Conservation (phyloP, 2,329 filamentous ascomycete genomes). For the Aspergillus pseudoglaucus region DNA sequence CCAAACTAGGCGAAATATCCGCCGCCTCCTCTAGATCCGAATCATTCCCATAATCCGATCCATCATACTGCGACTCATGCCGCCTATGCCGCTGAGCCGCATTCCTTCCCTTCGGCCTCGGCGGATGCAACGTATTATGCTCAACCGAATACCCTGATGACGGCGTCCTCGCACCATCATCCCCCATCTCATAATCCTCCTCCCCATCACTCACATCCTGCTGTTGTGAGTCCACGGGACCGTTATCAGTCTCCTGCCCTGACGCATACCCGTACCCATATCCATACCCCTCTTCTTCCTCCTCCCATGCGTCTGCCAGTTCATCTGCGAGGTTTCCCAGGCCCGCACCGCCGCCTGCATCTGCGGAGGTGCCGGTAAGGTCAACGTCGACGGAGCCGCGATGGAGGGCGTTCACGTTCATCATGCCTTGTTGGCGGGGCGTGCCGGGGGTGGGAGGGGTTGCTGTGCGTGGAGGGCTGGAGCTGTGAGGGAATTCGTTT, state of each 20-base stretch:
- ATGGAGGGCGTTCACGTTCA: slow-evolving; percentile 28
- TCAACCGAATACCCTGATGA: slow-evolving; percentile 18
- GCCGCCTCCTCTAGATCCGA: slow-evolving; percentile 48
- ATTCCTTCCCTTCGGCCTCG: slow-evolving; percentile 35
- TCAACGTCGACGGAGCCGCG: slow-evolving; percentile 36
- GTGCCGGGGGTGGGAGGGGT: slow-evolving; percentile 34
- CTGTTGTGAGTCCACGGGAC: slow-evolving; percentile 23
- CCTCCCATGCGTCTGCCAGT: slow-evolving; percentile 53
- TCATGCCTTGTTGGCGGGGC: slow-evolving; percentile 30
- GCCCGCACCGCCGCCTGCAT: slow-evolving; percentile 36
- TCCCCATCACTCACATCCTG: slow-evolving; percentile 25
- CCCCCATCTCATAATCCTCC: slow-evolving; percentile 23
- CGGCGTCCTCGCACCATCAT: slow-evolving; percentile 14
- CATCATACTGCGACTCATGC: slow-evolving; percentile 47
- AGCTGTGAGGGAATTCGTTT: slow-evolving; percentile 23
- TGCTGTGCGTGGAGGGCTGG: slow-evolving; percentile 30
- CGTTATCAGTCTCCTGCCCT: slow-evolving; percentile 25
- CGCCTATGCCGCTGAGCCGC: slow-evolving; percentile 30
- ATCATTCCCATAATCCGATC: slow-evolving; percentile 53
- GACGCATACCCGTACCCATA: slow-evolving; percentile 40
- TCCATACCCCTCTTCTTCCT: slow-evolving; percentile 44
- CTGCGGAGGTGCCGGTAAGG: slow-evolving; percentile 23
- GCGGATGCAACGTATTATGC: slow-evolving; percentile 24
- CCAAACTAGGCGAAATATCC: slow-evolving; percentile 50
- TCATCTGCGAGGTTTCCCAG: slow-evolving; percentile 59